Evolutionary conservation across 1,284 basidiomycete species (phyloP).

Genomic region (Porodaedalea pini): DNA sequence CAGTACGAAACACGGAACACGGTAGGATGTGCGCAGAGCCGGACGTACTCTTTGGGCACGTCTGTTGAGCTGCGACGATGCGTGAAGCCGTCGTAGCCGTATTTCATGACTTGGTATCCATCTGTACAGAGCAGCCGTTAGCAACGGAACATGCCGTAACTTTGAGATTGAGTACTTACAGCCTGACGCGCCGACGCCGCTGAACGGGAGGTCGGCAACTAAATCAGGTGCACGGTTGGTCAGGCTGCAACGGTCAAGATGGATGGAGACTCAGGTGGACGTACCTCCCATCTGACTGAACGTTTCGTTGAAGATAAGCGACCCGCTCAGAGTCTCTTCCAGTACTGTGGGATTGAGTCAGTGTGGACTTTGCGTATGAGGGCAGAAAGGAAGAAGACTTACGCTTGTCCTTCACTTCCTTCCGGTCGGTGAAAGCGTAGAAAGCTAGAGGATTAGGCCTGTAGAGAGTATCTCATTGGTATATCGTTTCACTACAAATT

Average conservation of each 20-base stretch:
- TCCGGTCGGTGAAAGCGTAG: conserved; percentile 47
- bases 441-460: conserved; percentile 44
- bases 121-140: conserved; percentile 29
- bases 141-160: background rate
- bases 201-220: conserved; percentile 45
- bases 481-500: background rate
- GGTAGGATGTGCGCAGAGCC: background rate
- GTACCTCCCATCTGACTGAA: conserved; percentile 44
- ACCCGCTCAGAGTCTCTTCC: conserved; percentile 46
- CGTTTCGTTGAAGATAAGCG: conserved; percentile 51
- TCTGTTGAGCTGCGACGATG: conserved; percentile 40
- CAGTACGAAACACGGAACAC: background rate
- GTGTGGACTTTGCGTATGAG: no score
- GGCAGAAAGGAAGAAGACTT: conserved; percentile 26
- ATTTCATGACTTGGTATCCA: conserved; percentile 43
- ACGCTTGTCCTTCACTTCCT: conserved; percentile 38
- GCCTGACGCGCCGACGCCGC: conserved; percentile 47
- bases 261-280: conserved; percentile 22
- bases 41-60: conserved; percentile 35
- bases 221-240: background rate
- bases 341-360: no score
- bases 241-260: background rate
- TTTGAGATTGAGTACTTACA: conserved; percentile 29
- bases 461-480: background rate
- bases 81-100: conserved; percentile 25